Evolutionary conservation across 2,329 filamentous ascomycete species (phyloP), one percentile per base, ranked within the genome.

Genomic region (Periconia macrospinosa): DNA sequence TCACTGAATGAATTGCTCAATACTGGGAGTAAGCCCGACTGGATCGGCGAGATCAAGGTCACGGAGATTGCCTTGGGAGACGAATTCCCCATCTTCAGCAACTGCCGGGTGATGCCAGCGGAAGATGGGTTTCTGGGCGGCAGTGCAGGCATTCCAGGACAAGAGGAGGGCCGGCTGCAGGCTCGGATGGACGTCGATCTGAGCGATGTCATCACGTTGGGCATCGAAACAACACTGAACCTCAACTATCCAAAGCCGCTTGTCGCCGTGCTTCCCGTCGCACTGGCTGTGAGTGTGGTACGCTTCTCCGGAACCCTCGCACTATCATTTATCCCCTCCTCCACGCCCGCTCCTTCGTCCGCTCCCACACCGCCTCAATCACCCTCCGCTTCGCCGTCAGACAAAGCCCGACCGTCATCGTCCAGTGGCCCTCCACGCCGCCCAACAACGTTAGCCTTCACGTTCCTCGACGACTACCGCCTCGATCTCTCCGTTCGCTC

Each of bases 51-150:
- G 69, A 97, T 99, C 58, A 88, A 87, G 23, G 90, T 99, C 50
- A 96, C 92, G 2, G 93, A 99, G 75, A 86, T 99, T 55, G 95
- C 89, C 47, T 80, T 99, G 5, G 94, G 94, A 30, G 94, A 99
- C 66, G 94, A 99, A 66, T 99, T 97, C 60, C 94, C 94, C 27
- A 99, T 99, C 49, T 96, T 99, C 74, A 97, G 92, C 78, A 99
- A 99, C 74, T 97, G 94, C 69, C 86, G 94, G 54, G 89, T 99
- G 51, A 97, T 97, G 56, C 91, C 92, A 2, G 90, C 97, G 0
- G 90, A 93, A 62, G 88, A 92, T 72, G 89, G 88, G 1, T 77
- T 87, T 35, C 81, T 79, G 17, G 65, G 63, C 45, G 65, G 66
- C 65, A 63, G 73, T 60, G 70, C 70, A 7, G 77, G 52, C 72